Conservation (phyloP, 139 green algal species). For the Limnomonas spitsbergensis region DNA sequence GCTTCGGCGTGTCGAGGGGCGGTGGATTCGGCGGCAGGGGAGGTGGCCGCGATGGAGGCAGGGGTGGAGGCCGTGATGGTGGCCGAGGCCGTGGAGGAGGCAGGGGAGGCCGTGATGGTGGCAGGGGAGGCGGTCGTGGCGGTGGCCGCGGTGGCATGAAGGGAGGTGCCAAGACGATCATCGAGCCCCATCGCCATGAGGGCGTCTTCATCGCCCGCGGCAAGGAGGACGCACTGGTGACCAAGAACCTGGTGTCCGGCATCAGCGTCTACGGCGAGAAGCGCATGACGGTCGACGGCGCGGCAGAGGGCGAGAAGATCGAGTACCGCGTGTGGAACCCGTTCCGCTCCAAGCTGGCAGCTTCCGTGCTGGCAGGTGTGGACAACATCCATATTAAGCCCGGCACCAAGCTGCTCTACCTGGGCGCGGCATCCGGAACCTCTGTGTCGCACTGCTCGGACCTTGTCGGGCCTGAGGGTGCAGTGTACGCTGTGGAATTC, state of each 20-base stretch:
- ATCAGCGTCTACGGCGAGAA: conserved; percentile 98
- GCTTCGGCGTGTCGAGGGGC: not conserved
- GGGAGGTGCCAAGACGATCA: conserved; percentile 80
- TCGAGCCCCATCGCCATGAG: conserved; percentile 93
- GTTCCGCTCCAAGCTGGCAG: conserved; percentile 97
- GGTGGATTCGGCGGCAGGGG: conserved; percentile 9
- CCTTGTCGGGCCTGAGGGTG: conserved; percentile 86
- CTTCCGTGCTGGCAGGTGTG: conserved; percentile 93
- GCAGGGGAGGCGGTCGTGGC: conserved; percentile 12
- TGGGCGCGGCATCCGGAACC: conserved; percentile 81
- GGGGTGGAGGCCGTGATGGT: conserved; percentile 15
- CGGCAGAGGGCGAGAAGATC: conserved; percentile 64
- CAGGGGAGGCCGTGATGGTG: not conserved
- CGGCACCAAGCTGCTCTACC: conserved; percentile 91
- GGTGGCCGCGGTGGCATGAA: conserved; percentile 75
- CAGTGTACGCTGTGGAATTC: conserved; percentile 99
- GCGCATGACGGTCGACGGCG: conserved; percentile 85
- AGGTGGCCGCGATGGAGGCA: not conserved
- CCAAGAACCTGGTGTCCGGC: conserved; percentile 92
- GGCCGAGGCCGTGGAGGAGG: conserved; percentile 3
- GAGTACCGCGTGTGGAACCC: conserved; percentile 99
- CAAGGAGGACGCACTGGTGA: conserved; percentile 96
- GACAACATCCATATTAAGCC: conserved; percentile 99
- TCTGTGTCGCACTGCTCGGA: conserved; percentile 41
- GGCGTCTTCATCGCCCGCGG: conserved; percentile 97